Evolutionary conservation across 2,329 filamentous ascomycete species (phyloP), one percentile per base, ranked within the genome.

Genomic region (Malbranchea zuffiana): DNA sequence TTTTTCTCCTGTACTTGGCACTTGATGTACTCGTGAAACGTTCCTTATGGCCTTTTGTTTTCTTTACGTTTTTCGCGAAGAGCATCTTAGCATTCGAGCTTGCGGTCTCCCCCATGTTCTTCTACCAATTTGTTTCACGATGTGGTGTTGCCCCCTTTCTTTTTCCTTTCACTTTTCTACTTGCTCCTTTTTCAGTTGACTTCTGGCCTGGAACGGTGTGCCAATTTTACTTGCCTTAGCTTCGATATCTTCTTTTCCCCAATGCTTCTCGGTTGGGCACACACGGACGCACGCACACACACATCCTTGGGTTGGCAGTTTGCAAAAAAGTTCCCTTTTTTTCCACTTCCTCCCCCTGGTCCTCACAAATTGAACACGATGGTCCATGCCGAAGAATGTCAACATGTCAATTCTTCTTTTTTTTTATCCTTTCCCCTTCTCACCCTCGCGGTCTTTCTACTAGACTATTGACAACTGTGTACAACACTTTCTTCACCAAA

Each of bases 301-400:
- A 54, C 50, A 52, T 26, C 50, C 52, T 52, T 60, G 59, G 60
- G 59, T 56, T 60, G 59, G 59, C 59, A 55, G 55, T 61, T 50
- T 62, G 59, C 57, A 56, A 62, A 62, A 63, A 63, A 55, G 26
- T 63, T 56, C 50, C 48, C 47, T 51, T 49, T 53, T 50, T 48
- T 45, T 47, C 44, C 49, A 54, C 21, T 32, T 37, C 17, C 13
- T 40, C 20, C 15, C 23, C n/a, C n/a, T n/a, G n/a, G n/a, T n/a
- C n/a, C n/a, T n/a, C n/a, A n/a, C n/a, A n/a, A n/a, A n/a, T n/a
- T n/a, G n/a, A n/a, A n/a, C n/a, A n/a, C n/a, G n/a, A n/a, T n/a
- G n/a, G n/a, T n/a, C n/a, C n/a, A n/a, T n/a, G n/a, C n/a, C n/a
- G n/a, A n/a, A n/a, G n/a, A n/a, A n/a, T n/a, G n/a, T n/a, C n/a